Percentiles rank a stretch among this genome's conserved stretches.
Evolutionary conservation across 176 grass and related monocot species (phyloP).

Genomic region (Zea luxurians): DNA sequence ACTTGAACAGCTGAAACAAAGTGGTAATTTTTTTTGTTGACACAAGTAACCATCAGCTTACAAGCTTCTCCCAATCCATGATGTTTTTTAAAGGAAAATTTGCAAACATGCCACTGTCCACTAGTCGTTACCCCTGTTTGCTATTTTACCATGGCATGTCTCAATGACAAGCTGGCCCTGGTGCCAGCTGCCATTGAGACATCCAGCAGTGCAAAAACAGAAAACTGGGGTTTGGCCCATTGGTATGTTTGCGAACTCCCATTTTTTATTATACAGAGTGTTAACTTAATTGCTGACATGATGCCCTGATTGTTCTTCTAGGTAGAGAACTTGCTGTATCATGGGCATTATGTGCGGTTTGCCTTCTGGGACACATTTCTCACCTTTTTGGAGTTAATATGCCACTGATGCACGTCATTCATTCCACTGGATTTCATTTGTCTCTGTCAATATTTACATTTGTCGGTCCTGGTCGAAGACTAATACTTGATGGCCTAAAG

Average conservation of each 20-base stretch:
- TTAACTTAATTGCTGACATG: conserved; percentile 4
- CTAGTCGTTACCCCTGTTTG: neutral
- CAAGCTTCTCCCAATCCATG: conserved; percentile 13
- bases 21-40: conserved; percentile 53
- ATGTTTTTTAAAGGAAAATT: neutral
- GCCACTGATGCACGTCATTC: conserved; percentile 67
- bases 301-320: conserved; percentile 43
- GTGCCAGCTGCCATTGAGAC: neutral
- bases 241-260: neutral
- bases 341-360: conserved; percentile 92
- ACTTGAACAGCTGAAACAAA: conserved; percentile 78
- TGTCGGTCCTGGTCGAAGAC: conserved; percentile 76
- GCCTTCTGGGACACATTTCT: conserved; percentile 83
- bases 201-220: neutral
- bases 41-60: conserved; percentile 33
- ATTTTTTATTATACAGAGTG: neutral
- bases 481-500: conserved; percentile 84
- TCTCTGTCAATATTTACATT: conserved; percentile 94
- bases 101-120: neutral
- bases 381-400: conserved; percentile 66
- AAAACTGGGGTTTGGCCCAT: neutral
- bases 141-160: neutral
- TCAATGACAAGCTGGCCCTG: neutral
- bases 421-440: conserved; percentile 91
- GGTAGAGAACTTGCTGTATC: conserved; percentile 94